Conservation (phyloP, 352 stramenopile genomes). For the Pythium chondricola region DNA sequence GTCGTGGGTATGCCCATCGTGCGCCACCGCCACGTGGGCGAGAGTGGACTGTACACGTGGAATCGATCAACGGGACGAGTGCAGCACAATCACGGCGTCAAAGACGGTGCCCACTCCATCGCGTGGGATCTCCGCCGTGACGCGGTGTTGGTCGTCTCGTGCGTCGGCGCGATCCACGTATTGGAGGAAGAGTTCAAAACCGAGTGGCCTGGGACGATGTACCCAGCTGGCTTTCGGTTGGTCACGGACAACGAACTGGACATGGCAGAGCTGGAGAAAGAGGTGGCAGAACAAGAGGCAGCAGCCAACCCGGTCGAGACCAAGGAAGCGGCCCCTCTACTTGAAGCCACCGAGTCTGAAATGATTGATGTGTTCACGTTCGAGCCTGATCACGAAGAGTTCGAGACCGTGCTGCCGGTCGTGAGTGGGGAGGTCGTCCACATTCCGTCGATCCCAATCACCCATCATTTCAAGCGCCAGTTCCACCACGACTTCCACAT, state of each 20-base stretch:
- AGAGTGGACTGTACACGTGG: conserved; percentile 80
- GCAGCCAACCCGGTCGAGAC: conserved; percentile 5
- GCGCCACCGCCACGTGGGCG: conserved; percentile 72
- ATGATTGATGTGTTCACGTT: conserved; percentile 50
- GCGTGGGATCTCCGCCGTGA: conserved; percentile 51
- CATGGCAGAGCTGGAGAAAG: conserved; percentile 24
- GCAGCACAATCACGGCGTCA: conserved; percentile 72
- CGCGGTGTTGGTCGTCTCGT: conserved; percentile 57
- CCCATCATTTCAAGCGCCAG: conserved; percentile 44
- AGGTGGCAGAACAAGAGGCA: conserved; percentile 32
- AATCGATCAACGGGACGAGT: conserved; percentile 40
- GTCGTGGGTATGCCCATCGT: conserved; percentile 70
- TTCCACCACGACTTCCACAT: conserved; percentile 50
- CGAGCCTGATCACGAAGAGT: conserved; percentile 6
- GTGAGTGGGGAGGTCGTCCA: conserved; percentile 28
- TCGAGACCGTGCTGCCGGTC: conserved; percentile 16
- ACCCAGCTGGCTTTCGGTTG: conserved; percentile 69
- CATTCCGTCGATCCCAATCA: conserved; percentile 57
- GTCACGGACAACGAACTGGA: conserved; percentile 79
- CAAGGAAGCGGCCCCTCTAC: conserved; percentile 3
- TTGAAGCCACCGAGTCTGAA: not conserved
- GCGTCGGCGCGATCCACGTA: conserved; percentile 55
- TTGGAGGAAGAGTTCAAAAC: conserved; percentile 72
- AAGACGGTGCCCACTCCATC: conserved; percentile 59
- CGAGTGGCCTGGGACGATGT: conserved; percentile 79